Evolutionary conservation across 192 early-diverging fungal genomes (phyloP).

Genomic region (Coemansia sp.): DNA sequence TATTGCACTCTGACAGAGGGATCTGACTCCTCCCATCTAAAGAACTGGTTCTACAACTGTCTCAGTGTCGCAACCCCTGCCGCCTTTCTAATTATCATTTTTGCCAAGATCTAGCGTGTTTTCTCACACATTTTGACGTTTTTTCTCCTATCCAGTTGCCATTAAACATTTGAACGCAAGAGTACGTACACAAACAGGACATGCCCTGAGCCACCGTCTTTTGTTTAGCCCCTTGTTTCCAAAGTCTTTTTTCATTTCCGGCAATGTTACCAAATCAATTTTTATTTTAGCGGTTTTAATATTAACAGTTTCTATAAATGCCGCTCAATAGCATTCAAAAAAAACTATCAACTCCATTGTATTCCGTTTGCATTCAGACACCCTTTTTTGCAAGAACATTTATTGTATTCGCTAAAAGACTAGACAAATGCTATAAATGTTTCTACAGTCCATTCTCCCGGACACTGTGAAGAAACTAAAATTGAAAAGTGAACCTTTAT

Average conservation of each 20-base stretch:
- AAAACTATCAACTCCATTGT: not conserved
- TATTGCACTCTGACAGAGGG: not conserved
- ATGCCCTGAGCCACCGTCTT: not conserved
- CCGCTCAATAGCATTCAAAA: not conserved
- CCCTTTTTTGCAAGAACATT: not conserved
- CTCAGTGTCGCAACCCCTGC: too few relatives aligned
- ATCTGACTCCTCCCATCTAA: not conserved
- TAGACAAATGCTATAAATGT: not conserved
- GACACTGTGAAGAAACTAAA: conserved; percentile 7
- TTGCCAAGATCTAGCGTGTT: too few relatives aligned
- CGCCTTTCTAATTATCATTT: too few relatives aligned
- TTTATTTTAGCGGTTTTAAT: not conserved
- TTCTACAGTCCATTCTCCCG: not conserved
- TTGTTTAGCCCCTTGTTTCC: not conserved
- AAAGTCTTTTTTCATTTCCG: not conserved
- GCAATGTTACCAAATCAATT: not conserved
- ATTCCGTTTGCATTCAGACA: not conserved
- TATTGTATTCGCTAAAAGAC: not conserved
- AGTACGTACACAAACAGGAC: not conserved
- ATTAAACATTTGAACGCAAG: not conserved
- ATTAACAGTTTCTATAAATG: not conserved
- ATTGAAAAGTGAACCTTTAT: not conserved
- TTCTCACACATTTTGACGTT: too few relatives aligned
- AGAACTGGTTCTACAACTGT: not conserved
- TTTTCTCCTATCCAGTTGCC: too few relatives aligned